phyloP scores from a whole-genome alignment of 73 alveolate genomes.

The Paramecium bursaria region DNA sequence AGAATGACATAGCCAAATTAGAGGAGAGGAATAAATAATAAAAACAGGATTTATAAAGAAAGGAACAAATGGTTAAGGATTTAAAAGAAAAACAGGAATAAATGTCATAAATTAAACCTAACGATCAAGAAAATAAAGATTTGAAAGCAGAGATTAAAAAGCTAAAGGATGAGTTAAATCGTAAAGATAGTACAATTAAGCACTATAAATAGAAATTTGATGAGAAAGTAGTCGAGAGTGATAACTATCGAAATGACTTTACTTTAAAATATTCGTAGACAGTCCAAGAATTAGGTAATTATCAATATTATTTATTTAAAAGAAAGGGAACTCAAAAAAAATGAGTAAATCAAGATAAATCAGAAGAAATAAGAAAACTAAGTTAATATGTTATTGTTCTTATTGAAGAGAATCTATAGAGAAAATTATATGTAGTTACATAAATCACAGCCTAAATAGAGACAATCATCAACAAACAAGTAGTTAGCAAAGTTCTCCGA shows the following conservation, averaged over 20 bases:
- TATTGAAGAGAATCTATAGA: conserved; percentile 17
- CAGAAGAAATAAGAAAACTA: conserved; percentile 22
- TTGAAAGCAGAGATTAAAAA: conserved; percentile 5
- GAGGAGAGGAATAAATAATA: conserved; percentile 18
- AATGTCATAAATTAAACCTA: conserved; percentile 9
- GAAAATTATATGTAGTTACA: conserved; percentile 45
- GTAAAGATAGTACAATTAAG: conserved; percentile 45
- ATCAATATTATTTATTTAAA: not conserved
- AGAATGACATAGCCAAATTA: not conserved
- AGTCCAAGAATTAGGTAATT: conserved; percentile 51
- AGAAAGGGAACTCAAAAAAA: conserved; percentile 54
- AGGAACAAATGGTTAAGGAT: conserved; percentile 8
- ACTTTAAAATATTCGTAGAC: conserved; percentile 40
- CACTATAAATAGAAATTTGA: conserved; percentile 44
- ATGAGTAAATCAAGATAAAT: conserved; percentile 34
- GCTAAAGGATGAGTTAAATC: conserved; percentile 22
- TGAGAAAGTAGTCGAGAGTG: conserved; percentile 23
- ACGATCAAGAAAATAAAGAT: conserved; percentile 47
- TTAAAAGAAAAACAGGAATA: conserved; percentile 34
- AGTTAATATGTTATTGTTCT: conserved; percentile 33
- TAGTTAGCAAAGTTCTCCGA: conserved; percentile 47
- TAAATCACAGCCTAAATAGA: not conserved
- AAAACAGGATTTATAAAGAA: conserved; percentile 2
- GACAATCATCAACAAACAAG: conserved; percentile 21
- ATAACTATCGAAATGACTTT: conserved; percentile 10